phyloP scores from a whole-genome alignment of 1,139 yeast genomes.

The Lodderomyces parapsilosis region DNA sequence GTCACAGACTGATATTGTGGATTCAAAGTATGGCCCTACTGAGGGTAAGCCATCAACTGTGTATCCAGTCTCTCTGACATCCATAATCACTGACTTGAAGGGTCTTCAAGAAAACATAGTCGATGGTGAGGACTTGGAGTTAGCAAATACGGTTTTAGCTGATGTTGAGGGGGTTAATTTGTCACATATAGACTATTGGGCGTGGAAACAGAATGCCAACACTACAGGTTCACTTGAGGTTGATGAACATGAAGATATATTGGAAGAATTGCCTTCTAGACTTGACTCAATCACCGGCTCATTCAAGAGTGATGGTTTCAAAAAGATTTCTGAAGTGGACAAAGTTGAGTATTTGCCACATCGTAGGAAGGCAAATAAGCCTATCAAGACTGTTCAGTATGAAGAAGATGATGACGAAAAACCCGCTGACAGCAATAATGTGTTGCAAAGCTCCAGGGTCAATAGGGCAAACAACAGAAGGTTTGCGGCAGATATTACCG shows the following conservation, averaged over 20 bases:
- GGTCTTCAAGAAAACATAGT: conserved; percentile 55
- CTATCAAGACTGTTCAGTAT: conserved; percentile 55
- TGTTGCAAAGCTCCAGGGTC: conserved; percentile 70
- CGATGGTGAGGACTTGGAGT: conserved; percentile 71
- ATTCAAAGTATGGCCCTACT: conserved; percentile 45
- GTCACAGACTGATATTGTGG: conserved; percentile 18
- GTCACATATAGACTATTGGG: conserved; percentile 57
- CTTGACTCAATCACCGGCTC: conserved; percentile 57
- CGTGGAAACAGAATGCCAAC: conserved; percentile 58
- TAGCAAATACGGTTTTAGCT: conserved; percentile 48
- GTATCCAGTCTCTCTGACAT: conserved; percentile 39
- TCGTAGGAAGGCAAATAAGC: conserved; percentile 53
- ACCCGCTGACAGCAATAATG: conserved; percentile 22
- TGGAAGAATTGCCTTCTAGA: conserved; percentile 30
- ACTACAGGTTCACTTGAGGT: conserved; percentile 17
- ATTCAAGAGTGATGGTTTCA: conserved; percentile 73
- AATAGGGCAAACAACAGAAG: conserved; percentile 88
- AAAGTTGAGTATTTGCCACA: conserved; percentile 82
- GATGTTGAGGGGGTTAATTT: conserved; percentile 20
- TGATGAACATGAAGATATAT: conserved; percentile 28
- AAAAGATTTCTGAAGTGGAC: conserved; percentile 67
- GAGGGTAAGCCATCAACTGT: conserved; percentile 48
- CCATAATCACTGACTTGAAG: conserved; percentile 42
- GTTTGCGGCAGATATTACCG: conserved; percentile 86
- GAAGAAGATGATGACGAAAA: conserved; percentile 51